Base-by-base conservation (phyloP, 2,329 filamentous ascomycete genomes). In the Fusarium transvaalense region DNA sequence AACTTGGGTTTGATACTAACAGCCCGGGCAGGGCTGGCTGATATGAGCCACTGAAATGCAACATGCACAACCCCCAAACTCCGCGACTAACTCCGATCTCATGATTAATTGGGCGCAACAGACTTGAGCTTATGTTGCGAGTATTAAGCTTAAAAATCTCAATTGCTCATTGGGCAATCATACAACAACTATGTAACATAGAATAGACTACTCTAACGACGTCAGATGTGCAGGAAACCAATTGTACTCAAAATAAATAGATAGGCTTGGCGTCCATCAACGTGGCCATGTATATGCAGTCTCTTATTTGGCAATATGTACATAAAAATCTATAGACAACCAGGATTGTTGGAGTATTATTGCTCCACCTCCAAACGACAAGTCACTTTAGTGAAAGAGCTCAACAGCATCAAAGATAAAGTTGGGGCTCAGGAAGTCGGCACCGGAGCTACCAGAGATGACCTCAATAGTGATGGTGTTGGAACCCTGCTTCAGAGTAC, bases 381-480 rank as follows among this genome's bases (percentile, higher is more conserved):
- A 19, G 15, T 4, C 9, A 8, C 9, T 38, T 46, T 67, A 75
- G 38, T 75, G 43, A 43, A 73, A 75, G 35, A 75, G 55, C 66
- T 75, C 73, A 52, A 75, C 72, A 2, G 70, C 70, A 58, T 75
- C 74, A 51, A 76, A 73, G 51, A 75, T 71, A 56, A 85, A 80
- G 74, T 88, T 91, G 4, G 89, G 88, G 55, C 82, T 85, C 64
- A 91, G 77, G 74, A 83, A 91, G 0, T 76, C 79, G 23, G 76
- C 78, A 1, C 88, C 88, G 12, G 81, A 82, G 73, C 84, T 89
- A 2, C 89, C 89, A 19, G 87, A 90, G 25, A 84, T 79, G 31
- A 86, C 84, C 41, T 77, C 82, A 61, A 91, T 87, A 9, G 83
- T 87, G 52, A 91, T 85, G n/a, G 86, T 90, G 72, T 91, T 92